Conservation (phyloP, 495 filamentous ascomycete species). For the Podospora tetraspora region DNA sequence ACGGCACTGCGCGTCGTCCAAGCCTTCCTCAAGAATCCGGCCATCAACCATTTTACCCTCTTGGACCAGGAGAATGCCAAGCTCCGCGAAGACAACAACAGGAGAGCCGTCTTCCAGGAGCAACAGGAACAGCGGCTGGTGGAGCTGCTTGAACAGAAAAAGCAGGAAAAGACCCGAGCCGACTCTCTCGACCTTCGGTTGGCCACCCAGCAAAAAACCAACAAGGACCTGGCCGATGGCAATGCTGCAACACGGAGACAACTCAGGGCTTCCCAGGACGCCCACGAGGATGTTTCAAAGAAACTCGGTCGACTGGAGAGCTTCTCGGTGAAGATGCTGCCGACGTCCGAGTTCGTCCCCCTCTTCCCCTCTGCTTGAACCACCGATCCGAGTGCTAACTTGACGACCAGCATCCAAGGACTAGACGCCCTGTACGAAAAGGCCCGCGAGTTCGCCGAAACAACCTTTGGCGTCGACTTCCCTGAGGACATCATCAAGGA, state of each 20-base stretch:
- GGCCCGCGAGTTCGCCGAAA: slow-evolving; percentile 1
- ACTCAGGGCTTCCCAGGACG: background rate
- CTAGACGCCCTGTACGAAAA: background rate
- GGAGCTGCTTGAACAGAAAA: background rate
- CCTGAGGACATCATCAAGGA: background rate
- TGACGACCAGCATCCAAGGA: background rate
- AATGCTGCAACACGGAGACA: background rate
- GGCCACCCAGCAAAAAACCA: background rate
- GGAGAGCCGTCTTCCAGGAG: background rate
- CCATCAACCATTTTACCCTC: background rate
- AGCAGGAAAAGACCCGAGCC: background rate
- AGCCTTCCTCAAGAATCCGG: background rate
- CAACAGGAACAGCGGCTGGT: background rate
- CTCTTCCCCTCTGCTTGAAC: background rate
- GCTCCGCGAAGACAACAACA: background rate
- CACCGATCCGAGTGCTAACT: background rate
- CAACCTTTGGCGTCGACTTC: background rate
- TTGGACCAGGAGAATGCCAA: background rate
- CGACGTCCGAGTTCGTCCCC: background rate
- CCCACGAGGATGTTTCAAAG: background rate
- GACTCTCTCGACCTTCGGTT: background rate
- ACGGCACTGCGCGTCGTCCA: background rate
- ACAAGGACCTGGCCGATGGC: background rate
- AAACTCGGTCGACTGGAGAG: background rate
- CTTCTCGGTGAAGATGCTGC: background rate